Evolutionary conservation across 2,329 filamentous ascomycete genomes (phyloP), one percentile per base, ranked within the genome.

Genomic region (Fusarium equiseti): DNA sequence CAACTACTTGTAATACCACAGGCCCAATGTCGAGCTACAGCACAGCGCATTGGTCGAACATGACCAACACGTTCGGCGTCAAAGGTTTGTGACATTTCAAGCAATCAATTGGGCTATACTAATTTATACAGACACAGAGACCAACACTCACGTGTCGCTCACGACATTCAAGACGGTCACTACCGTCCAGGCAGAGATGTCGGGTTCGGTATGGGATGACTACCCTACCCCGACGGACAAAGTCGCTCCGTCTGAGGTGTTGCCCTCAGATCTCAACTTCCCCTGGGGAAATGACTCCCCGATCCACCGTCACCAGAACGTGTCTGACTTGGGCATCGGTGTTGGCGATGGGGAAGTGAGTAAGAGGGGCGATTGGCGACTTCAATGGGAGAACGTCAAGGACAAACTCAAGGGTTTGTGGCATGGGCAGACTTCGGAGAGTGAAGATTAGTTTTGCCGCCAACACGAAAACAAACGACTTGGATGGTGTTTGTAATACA

Each of bases 281-380:
- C 80, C 80, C 3, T 81, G 80, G 80, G 80, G 79, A 13, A 78
- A 77, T 31, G 73, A 77, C 64, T 79, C 76, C 40, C 79, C 79
- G 2, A 60, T 78, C 35, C 79, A 82, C 63, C 79, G 79, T 8
- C 78, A 81, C 52, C 75, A 77, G 31, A 77, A 78, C 55, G 70
- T 76, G 50, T 73, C 73, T 10, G 68, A 70, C n/a, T 70, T 77
- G 6, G 63, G 70, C 31, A 56, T 71, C n/a, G 76, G 75, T 24
- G 60, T 72, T 24, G 52, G 50, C 20, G 44, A 61, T 22, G 68
- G 58, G 24, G 63, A 59, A 27, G 38, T 61, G 27, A 49, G 42
- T 18, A 51, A 56, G 44, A 65, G 54, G 42, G 26, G 48, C 15
- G 53, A 45, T 27, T 73, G 62, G 59, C 60, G 43, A 38, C 38